Evolutionary conservation across 2,329 filamentous ascomycete species (phyloP).

Genomic region (Aspergillus fijiensis): DNA sequence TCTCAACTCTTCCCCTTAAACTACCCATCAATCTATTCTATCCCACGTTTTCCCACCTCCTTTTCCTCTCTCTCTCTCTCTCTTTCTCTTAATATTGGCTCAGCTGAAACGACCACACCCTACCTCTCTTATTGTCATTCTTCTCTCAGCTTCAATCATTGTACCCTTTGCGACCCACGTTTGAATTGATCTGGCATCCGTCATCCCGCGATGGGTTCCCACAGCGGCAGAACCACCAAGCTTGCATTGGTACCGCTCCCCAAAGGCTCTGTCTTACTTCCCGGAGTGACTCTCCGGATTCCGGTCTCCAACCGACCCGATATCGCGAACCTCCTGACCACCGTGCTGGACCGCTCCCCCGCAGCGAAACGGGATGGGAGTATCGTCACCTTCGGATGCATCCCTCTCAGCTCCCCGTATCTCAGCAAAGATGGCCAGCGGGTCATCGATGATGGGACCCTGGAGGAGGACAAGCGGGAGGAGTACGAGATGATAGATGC

Average conservation of each 20-base stretch:
- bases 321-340: slow-evolving; percentile 81
- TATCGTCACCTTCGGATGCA: slow-evolving; percentile 78
- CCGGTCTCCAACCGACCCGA: slow-evolving; percentile 81
- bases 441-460: slow-evolving; percentile 65
- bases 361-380: slow-evolving; percentile 62
- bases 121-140: too few species aligned
- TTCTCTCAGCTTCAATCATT: not conserved
- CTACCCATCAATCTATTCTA: too few species aligned
- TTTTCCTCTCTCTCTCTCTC: too few species aligned
- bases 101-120: too few species aligned
- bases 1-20: not conserved
- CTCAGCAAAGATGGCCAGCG: slow-evolving; percentile 73
- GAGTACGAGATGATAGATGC: slow-evolving; percentile 56
- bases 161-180: not conserved
- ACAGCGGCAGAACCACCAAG: slow-evolving; percentile 41
- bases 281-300: slow-evolving; percentile 81
- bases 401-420: slow-evolving; percentile 76
- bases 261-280: slow-evolving; percentile 76
- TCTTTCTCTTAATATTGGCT: too few species aligned
- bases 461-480: slow-evolving; percentile 46
- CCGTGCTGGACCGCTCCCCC: slow-evolving; percentile 74
- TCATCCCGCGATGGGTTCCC: slow-evolving; percentile 35
- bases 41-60: too few species aligned
- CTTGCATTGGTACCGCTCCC: slow-evolving; percentile 81
- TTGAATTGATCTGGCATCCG: slow-evolving; percentile 6